phyloP scores from a whole-genome alignment of 1,284 basidiomycete species.

The Vanrija sp. region DNA sequence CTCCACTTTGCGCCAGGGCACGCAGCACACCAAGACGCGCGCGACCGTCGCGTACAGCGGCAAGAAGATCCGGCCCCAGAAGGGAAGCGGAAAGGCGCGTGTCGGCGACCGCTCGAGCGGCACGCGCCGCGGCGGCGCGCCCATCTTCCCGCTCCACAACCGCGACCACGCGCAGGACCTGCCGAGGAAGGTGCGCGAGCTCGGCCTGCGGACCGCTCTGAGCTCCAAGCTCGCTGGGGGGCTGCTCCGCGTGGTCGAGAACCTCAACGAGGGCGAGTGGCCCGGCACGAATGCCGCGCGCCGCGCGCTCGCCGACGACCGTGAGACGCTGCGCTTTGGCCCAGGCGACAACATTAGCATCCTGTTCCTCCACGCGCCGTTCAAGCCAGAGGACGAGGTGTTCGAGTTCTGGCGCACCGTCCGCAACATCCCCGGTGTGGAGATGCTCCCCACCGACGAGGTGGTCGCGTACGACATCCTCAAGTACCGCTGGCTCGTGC shows the following conservation, averaged over 20 bases:
- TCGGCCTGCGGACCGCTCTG: conserved; percentile 87
- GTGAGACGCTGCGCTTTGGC: conserved; percentile 38
- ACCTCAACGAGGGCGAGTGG: conserved; percentile 60
- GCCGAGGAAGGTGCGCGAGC: conserved; percentile 80
- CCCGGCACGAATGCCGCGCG: conserved; percentile 33
- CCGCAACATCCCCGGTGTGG: conserved; percentile 57
- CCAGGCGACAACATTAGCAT: conserved; percentile 32
- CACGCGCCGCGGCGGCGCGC: conserved; percentile 85
- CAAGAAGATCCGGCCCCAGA: conserved; percentile 83
- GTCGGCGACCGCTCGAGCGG: conserved; percentile 84
- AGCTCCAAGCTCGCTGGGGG: conserved; percentile 74
- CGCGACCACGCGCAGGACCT: conserved; percentile 87
- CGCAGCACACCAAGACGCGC: conserved; percentile 71
- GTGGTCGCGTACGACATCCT: conserved; percentile 72
- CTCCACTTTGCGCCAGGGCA: conserved; percentile 70
- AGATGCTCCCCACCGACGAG: conserved; percentile 61
- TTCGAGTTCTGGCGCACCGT: conserved; percentile 21
- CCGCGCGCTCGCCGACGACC: conserved; percentile 28
- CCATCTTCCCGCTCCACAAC: conserved; percentile 83
- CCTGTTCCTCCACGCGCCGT: conserved; percentile 43
- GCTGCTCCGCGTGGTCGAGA: conserved; percentile 66
- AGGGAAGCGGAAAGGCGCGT: conserved; percentile 85
- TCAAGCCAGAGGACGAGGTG: conserved; percentile 18
- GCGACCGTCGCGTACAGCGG: conserved; percentile 85
- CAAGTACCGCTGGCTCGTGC: conserved; percentile 57